phyloP scores from a whole-genome alignment of 768 basidiomycete species.

The Boletus sp. region DNA sequence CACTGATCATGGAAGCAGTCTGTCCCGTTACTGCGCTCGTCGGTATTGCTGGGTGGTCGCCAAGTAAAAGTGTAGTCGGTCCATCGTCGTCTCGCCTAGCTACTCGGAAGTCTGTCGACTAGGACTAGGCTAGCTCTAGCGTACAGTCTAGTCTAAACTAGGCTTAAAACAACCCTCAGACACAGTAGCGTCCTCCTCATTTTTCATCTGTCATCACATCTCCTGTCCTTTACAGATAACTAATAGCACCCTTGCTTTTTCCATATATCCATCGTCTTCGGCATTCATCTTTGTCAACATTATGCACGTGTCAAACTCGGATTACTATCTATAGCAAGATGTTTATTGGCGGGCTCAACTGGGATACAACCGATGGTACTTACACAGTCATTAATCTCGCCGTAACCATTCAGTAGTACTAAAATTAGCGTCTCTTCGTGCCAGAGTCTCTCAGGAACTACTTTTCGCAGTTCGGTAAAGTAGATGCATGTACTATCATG shows the following conservation, averaged over 20 bases:
- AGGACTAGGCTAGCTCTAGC: slow-evolving; percentile 75
- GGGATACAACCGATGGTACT: slow-evolving; percentile 99
- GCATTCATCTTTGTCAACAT: slow-evolving; percentile 26
- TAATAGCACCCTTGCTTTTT: slow-evolving; percentile 68
- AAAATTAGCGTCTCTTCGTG: slow-evolving; percentile 32
- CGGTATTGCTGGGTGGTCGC: slow-evolving; percentile 26
- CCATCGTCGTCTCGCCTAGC: slow-evolving; percentile 40
- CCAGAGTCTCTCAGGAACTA: slow-evolving; percentile 79
- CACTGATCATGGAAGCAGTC: slow-evolving; percentile 11
- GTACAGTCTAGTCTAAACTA: slow-evolving; percentile 79
- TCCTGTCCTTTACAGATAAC: slow-evolving; percentile 70
- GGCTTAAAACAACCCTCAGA: slow-evolving; percentile 59
- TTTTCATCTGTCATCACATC: slow-evolving; percentile 56
- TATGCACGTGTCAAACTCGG: slow-evolving; percentile 24
- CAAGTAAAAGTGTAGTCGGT: slow-evolving; percentile 42
- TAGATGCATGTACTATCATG: slow-evolving; percentile 99
- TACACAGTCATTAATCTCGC: slow-evolving; percentile 38
- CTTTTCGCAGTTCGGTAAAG: slow-evolving; percentile 94
- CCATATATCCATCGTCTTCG: slow-evolving; percentile 30
- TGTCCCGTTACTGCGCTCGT: slow-evolving; percentile 16
- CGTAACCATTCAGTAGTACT: slow-evolving; percentile 43
- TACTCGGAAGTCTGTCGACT: slow-evolving; percentile 57
- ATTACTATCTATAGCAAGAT: slow-evolving; percentile 79
- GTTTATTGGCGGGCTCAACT: slow-evolving; percentile 99
- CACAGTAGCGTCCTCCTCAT: slow-evolving; percentile 73